Evolutionary conservation across 805 yeast species (phyloP), one percentile per base, ranked within the genome.

Genomic region (Saturnispora galanensis): DNA sequence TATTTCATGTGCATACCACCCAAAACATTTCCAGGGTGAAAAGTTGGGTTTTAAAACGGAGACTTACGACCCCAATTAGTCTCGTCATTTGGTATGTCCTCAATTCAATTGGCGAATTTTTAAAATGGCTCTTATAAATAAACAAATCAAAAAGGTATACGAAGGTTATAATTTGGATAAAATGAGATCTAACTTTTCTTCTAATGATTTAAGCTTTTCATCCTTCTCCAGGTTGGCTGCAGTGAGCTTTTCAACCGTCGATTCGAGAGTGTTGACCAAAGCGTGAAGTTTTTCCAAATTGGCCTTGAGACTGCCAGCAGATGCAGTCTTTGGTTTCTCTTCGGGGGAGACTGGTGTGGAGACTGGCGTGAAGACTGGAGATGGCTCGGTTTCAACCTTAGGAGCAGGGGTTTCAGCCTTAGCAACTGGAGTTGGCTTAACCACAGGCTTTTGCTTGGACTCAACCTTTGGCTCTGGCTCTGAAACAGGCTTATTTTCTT

Each of bases 221-320:
- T 84, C 90, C 56, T 82, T 84, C 31, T 75, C 81, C n/a, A 70
- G 50, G 45, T 76, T 80, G 4, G 80, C 67, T 13, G 68, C 66
- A 8, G 71, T 66, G 47, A 84, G 66, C 45, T 63, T 69, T 10
- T 67, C 55, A 38, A 84, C 73, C 37, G 79, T 75, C 0, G 63
- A 45, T 57, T 84, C 88, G 39, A 84, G 68, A 28, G 70, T 66
- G 3, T 67, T 65, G 16, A 81, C 87, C 31, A 84, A 61, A 2
- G 64, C 47, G 5, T 83, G 76, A 44, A 84, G 66, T 50, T 74
- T 80, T 51, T 81, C 90, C 30, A 84, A 80, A 1, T 87, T 77
- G 9, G 76, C 81, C 55, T 81, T 81, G 48, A 84, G 68, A 0
- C 88, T 83, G 30, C 83, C 71, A 15, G 84, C 76, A 26, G 72